These are phyloP conservation scores for Neurospora sp. DNA, from an alignment of 495 filamentous ascomycete genomes.

Conservation along the genomic window DNA sequence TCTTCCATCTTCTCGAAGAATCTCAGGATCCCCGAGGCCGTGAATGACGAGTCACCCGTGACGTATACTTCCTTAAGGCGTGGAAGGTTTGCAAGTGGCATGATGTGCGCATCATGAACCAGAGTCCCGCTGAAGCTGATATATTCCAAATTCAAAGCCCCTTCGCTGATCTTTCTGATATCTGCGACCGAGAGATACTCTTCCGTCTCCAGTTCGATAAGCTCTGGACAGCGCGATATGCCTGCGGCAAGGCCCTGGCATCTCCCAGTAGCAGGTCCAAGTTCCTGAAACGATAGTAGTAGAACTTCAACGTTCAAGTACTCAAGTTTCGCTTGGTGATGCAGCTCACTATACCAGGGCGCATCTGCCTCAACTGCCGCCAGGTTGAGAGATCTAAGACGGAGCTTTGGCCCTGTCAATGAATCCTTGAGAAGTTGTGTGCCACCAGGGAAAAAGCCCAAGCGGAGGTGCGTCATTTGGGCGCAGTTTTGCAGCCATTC, in stretches of 20 bases:
- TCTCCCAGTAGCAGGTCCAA: not conserved
- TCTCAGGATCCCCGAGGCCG: conserved; percentile 29
- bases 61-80: conserved; percentile 38
- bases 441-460: conserved; percentile 41
- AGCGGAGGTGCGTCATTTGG: conserved; percentile 37
- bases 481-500: conserved; percentile 48
- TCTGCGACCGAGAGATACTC: conserved; percentile 8
- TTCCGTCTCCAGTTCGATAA: conserved; percentile 21
- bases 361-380: conserved; percentile 5
- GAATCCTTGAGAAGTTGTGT: conserved; percentile 43
- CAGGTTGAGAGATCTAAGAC: conserved; percentile 16
- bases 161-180: conserved; percentile 9
- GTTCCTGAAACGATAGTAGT: conserved; percentile 39
- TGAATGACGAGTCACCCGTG: conserved; percentile 39
- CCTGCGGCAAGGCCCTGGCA: conserved; percentile 32
- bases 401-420: conserved; percentile 24
- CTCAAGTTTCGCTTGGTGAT: conserved; percentile 14
- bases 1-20: conserved; percentile 35
- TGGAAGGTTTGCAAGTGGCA: conserved; percentile 25
- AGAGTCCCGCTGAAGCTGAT: conserved; percentile 47
- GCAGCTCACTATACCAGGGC: conserved; percentile 14
- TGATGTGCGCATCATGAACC: conserved; percentile 39
- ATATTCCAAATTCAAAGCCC: conserved; percentile 41
- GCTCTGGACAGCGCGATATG: conserved; percentile 26
- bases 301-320: conserved; percentile 37